Conservation (phyloP, 2,329 filamentous ascomycete species). For the Xylaria sp. region DNA sequence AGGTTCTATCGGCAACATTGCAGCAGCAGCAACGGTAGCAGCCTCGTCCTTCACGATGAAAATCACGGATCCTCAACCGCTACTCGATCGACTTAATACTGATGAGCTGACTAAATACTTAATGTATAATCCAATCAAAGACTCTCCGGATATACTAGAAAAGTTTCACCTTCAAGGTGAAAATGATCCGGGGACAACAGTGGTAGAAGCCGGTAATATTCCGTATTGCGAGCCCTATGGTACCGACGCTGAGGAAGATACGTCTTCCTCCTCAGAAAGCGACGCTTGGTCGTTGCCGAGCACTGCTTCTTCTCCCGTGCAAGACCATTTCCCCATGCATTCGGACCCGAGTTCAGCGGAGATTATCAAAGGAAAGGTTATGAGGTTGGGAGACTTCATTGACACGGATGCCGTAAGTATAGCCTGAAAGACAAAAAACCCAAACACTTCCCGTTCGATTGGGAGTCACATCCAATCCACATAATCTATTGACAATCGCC, state of each 20-base stretch:
- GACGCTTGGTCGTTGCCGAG: not conserved
- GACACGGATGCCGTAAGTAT: slow-evolving; percentile 54
- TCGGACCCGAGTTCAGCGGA: not conserved
- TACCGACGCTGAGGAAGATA: slow-evolving; percentile 6
- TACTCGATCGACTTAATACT: slow-evolving; percentile 45
- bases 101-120: slow-evolving; percentile 39
- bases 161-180: slow-evolving; percentile 23
- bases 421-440: slow-evolving; percentile 38
- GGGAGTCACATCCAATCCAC: not conserved
- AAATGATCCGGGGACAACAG: slow-evolving; percentile 4
- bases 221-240: slow-evolving; percentile 20
- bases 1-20: slow-evolving; percentile 58
- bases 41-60: slow-evolving; percentile 59
- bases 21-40: slow-evolving; percentile 59
- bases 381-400: slow-evolving; percentile 57
- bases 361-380: slow-evolving; percentile 51
- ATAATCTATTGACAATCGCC: not conserved
- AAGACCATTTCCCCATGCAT: not conserved
- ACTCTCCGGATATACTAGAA: slow-evolving; percentile 7
- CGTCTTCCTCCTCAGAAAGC: not conserved
- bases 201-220: not conserved
- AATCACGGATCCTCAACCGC: slow-evolving; percentile 46
- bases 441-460: not conserved
- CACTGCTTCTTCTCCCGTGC: not conserved
- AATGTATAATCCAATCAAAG: slow-evolving; percentile 30